phyloP scores from a whole-genome alignment of 768 basidiomycete genomes.

The Gautieria morchelliformis region DNA sequence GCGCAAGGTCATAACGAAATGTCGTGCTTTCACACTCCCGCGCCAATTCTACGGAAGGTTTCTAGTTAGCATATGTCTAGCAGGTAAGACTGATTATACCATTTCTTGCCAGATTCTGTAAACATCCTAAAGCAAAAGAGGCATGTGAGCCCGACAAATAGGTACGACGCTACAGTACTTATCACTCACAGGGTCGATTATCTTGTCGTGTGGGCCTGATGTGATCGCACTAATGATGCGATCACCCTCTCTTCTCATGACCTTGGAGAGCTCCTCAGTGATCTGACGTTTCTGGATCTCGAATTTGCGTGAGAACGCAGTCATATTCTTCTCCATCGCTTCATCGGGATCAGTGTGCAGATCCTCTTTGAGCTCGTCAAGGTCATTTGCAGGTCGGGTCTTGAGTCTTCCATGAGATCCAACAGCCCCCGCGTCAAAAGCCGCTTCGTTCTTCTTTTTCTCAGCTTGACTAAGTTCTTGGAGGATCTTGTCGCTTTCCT shows the following conservation, averaged over 20 bases:
- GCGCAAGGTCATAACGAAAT: constrained; percentile 21
- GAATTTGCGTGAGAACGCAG: background rate
- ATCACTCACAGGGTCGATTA: background rate
- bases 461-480: background rate
- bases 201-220: constrained; percentile 3
- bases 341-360: background rate
- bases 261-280: background rate
- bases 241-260: background rate
- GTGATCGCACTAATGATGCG: background rate
- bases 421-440: too few relatives aligned
- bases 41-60: constrained; percentile 12
- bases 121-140: background rate
- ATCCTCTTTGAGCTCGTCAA: constrained; percentile 14
- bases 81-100: background rate
- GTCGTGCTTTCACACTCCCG: constrained; percentile 19
- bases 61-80: background rate
- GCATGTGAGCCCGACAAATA: background rate
- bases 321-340: background rate
- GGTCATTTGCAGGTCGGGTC: background rate
- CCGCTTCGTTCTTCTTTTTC: constrained; percentile 8
- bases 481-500: background rate
- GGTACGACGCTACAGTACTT: background rate
- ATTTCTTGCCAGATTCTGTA: constrained; percentile 8
- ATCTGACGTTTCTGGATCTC: constrained; percentile 22
- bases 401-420: background rate